A percentile compares a stretch with the other conserved stretches of the same genome.
phyloP scores from a whole-genome alignment of 1,284 basidiomycete species.

The Microbotryum scabiosae region DNA sequence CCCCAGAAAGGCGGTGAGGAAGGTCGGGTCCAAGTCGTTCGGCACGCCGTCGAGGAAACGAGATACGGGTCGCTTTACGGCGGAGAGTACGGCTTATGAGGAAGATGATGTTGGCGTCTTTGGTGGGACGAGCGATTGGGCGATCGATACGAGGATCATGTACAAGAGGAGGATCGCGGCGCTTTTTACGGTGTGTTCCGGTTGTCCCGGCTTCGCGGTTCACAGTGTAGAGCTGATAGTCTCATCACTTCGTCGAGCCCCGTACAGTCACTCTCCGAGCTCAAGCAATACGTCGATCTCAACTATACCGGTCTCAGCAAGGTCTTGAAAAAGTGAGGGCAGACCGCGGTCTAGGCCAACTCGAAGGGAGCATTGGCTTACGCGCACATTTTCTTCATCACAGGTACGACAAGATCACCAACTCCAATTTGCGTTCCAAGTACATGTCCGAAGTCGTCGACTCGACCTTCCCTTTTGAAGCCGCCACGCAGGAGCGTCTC shows the following conservation, averaged over 20 bases:
- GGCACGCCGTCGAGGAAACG: constrained; percentile 26
- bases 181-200: constrained; percentile 56
- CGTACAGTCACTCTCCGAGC: constrained; percentile 53
- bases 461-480: constrained; percentile 58
- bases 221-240: not conserved
- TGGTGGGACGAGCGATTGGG: constrained; percentile 67
- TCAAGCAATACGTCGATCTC: constrained; percentile 86
- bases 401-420: constrained; percentile 91
- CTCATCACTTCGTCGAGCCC: not conserved
- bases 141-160: constrained; percentile 75
- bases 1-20: constrained; percentile 48
- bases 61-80: constrained; percentile 26
- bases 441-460: constrained; percentile 76
- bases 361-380: not conserved
- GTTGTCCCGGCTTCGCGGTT: constrained; percentile 2
- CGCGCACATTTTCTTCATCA: not conserved
- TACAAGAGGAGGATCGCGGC: constrained; percentile 86
- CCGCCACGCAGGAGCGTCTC: constrained; percentile 56
- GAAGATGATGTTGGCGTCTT: constrained; percentile 49
- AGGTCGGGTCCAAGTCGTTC: constrained; percentile 44
- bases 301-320: constrained; percentile 91
- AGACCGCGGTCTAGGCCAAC: not conserved
- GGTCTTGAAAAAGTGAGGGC: constrained; percentile 81
- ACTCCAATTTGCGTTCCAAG: constrained; percentile 70
- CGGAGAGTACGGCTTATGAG: constrained; percentile 9